Evolutionary conservation across 768 basidiomycete genomes (phyloP), one percentile per base, ranked within the genome.

Genomic region (Terana coerulea): DNA sequence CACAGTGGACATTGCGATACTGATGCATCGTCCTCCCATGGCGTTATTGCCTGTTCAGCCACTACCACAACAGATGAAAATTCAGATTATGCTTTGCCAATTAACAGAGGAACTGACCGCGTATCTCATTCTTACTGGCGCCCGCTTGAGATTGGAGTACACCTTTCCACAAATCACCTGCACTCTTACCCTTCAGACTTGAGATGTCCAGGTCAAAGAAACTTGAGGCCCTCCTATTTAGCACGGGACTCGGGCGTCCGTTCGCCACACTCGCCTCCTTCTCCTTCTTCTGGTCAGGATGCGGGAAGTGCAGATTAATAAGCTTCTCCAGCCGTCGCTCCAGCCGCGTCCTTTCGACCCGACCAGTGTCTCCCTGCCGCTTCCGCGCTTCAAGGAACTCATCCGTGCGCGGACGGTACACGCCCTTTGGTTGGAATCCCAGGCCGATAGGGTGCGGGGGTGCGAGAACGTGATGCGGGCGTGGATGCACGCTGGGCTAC

Each of bases 351-450:
- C 86, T 81, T 63, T 98, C 93, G 14, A 91, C 76, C 26, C 85
- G 80, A 36, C 77, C 78, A 12, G 67, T 68, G 42, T 77, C 76
- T 10, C 72, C 68, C 34, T 52, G 66, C 25, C 52, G 55, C 17
- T 63, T 69, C 24, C 76, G 73, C 10, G 73, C 57, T 3, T 77
- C 76, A 3, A 84, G 51, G 60, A 92, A 98, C 48, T 91, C 88
- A 49, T 91, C 92, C 6, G 94, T 97, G 31, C 87, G 79, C 5
- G 78, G 83, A 11, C 84, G 72, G 64, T 81, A 86, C 4, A 93
- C 81, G 4, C 95, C 95, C 60, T 78, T 87, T 5, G 95, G 95
- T 65, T 99, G 95, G 64, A 98, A 99, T 1, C 93, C 92, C 45
- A 2, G 91, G 84, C 40, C 86, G 83, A 64, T 98, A 98, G 1